Conservation (phyloP, 208 protist species). For the Phytomonas sp. region DNA sequence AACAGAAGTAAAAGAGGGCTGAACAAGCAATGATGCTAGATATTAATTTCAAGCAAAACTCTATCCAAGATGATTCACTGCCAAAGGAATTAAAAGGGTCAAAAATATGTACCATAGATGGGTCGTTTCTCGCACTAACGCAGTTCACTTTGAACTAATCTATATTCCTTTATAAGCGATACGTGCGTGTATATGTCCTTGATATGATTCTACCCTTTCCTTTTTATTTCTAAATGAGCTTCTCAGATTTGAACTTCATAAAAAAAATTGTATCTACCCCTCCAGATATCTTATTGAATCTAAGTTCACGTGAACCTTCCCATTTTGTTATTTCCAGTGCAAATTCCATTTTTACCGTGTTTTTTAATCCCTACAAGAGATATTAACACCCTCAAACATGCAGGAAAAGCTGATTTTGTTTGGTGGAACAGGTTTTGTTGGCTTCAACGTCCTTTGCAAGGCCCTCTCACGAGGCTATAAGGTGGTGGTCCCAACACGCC, state of each 20-base stretch:
- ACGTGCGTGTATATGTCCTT: conserved; percentile 11
- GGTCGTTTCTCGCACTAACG: not conserved
- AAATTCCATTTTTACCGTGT: not conserved
- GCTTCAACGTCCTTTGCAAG: conserved; percentile 40
- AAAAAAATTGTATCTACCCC: not conserved
- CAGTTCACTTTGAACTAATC: not conserved
- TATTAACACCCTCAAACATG: conserved; percentile 12
- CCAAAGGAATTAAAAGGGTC: not conserved
- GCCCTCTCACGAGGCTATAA: conserved; percentile 54
- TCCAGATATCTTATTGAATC: not conserved
- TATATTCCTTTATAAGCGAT: conserved; percentile 10
- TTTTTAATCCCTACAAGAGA: not conserved
- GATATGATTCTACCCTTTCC: conserved; percentile 6
- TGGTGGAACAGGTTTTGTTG: conserved; percentile 79
- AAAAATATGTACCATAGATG: not conserved
- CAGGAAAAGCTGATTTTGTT: conserved; percentile 78
- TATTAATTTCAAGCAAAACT: conserved; percentile 5
- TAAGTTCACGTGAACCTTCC: not conserved
- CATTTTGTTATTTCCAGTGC: not conserved
- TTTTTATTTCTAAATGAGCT: conserved; percentile 10
- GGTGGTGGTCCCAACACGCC: conserved; percentile 58
- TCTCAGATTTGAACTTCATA: not conserved
- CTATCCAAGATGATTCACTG: not conserved
- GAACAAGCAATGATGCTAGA: conserved; percentile 13
- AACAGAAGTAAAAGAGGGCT: conserved; percentile 11